These are phyloP conservation scores for Aspergillus transmontanensis DNA, from an alignment of 2,329 filamentous ascomycete genomes.

Conservation along the genomic window DNA sequence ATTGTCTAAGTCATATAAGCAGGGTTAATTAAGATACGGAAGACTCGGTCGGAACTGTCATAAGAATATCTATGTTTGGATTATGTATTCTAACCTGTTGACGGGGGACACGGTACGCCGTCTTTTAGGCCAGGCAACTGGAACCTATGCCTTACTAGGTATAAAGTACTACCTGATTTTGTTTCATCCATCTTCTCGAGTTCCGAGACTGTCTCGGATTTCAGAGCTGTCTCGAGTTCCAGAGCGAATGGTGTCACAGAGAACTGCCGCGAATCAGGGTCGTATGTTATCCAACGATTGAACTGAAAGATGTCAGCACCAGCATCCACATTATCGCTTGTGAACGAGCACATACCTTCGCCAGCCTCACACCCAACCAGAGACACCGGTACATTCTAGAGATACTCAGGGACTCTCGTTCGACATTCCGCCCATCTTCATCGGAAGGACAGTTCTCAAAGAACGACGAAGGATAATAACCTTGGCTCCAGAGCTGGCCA, in stretches of 20 bases:
- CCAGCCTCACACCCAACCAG: slow-evolving; percentile 50
- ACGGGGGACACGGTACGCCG: background rate
- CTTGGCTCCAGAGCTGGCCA: slow-evolving; percentile 56
- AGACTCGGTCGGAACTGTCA: background rate
- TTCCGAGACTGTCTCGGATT: background rate
- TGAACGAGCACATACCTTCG: slow-evolving; percentile 38
- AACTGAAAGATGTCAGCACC: slow-evolving; percentile 28
- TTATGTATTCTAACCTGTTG: background rate
- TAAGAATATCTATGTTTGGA: background rate
- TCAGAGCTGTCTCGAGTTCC: slow-evolving; percentile 21
- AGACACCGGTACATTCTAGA: slow-evolving; percentile 56
- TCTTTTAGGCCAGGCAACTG: background rate
- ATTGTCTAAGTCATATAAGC: background rate
- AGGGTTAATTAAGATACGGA: background rate
- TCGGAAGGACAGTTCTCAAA: slow-evolving; percentile 54
- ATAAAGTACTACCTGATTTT: slow-evolving; percentile 12
- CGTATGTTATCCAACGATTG: slow-evolving; percentile 45
- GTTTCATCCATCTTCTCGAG: background rate
- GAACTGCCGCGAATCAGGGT: slow-evolving; percentile 33
- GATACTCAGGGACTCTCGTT: slow-evolving; percentile 51
- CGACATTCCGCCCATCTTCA: slow-evolving; percentile 57
- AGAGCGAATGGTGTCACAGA: slow-evolving; percentile 34
- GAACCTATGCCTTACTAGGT: slow-evolving; percentile 9
- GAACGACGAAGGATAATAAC: slow-evolving; percentile 53
- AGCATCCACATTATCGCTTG: background rate